phyloP scores from a whole-genome alignment of 2,329 filamentous ascomycete genomes.

The Raffaelea deltoideospora region DNA sequence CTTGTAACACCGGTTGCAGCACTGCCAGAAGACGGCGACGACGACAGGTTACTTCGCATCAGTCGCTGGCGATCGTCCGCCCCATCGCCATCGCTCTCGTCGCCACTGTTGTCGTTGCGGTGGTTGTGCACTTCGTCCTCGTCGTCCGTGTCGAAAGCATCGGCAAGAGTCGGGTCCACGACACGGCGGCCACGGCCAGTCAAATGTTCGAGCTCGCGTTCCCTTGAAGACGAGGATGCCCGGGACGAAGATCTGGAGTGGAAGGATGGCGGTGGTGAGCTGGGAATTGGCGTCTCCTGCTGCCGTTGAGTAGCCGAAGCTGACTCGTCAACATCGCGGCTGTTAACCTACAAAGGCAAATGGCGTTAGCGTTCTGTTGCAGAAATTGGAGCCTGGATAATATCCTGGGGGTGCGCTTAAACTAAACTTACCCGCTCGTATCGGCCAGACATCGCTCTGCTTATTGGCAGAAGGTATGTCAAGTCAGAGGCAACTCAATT shows the following conservation, averaged over 20 bases:
- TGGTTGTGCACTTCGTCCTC: too few relatives aligned
- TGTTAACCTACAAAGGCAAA: conserved; percentile 31
- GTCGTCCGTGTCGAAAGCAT: conserved; percentile 81
- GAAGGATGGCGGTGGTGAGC: conserved; percentile 68
- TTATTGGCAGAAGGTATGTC: too few relatives aligned
- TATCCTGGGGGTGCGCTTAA: too few relatives aligned
- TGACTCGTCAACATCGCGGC: conserved; percentile 38
- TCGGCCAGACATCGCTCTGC: too few relatives aligned
- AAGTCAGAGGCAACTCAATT: too few relatives aligned
- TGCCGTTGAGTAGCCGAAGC: too few relatives aligned
- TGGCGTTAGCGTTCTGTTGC: too few relatives aligned
- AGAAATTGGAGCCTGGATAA: too few relatives aligned
- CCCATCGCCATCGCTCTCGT: conserved; percentile 61
- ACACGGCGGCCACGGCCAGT: conserved; percentile 11
- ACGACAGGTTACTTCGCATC: conserved; percentile 39
- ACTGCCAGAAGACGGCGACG: conserved; percentile 1
- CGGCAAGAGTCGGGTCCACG: conserved; percentile 70
- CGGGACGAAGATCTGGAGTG: conserved; percentile 70
- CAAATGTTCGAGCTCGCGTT: background rate
- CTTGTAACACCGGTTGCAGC: too few relatives aligned
- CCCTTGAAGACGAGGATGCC: conserved; percentile 42
- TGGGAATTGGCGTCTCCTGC: conserved; percentile 28
- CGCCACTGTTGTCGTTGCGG: conserved; percentile 80
- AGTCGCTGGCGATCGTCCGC: conserved; percentile 73
- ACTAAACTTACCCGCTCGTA: too few relatives aligned